These are phyloP conservation scores for Aspergillus egyptiacus DNA, from an alignment of 495 filamentous ascomycete genomes.

Conservation along the genomic window DNA sequence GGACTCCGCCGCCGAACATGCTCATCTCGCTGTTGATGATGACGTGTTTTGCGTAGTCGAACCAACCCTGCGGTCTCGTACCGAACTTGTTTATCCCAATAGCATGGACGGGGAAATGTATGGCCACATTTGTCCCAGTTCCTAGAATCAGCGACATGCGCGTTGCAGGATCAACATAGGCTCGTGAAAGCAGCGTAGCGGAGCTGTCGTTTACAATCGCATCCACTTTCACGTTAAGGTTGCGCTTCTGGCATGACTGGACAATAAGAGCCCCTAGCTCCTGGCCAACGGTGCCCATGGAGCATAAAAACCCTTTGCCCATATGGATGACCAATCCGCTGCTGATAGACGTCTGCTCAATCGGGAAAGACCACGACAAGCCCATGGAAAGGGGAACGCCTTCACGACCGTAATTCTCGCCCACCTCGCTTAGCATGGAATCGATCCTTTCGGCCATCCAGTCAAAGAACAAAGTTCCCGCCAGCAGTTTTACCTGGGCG, in stretches of 20 bases:
- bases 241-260: slow-evolving; percentile 47
- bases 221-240: slow-evolving; percentile 48
- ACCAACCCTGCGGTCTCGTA: slow-evolving; percentile 34
- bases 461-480: slow-evolving; percentile 57
- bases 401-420: slow-evolving; percentile 33
- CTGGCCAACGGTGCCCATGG: slow-evolving; percentile 48
- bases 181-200: slow-evolving; percentile 71
- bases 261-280: slow-evolving; percentile 56
- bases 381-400: slow-evolving; percentile 48
- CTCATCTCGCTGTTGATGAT: slow-evolving; percentile 88
- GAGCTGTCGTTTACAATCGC: slow-evolving; percentile 85
- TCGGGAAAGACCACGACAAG: slow-evolving; percentile 63
- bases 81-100: slow-evolving; percentile 59
- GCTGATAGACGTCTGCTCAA: slow-evolving; percentile 56
- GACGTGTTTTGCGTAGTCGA: slow-evolving; percentile 52
- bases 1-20: slow-evolving; percentile 66
- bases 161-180: slow-evolving; percentile 59
- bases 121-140: slow-evolving; percentile 82
- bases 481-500: slow-evolving; percentile 45
- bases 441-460: slow-evolving; percentile 62
- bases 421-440: slow-evolving; percentile 41
- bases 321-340: slow-evolving; percentile 55
- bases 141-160: slow-evolving; percentile 76
- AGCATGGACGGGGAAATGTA: slow-evolving; percentile 56
- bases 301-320: slow-evolving; percentile 63